Conservation (phyloP, 768 basidiomycete genomes). For the Mycena leptocephala region DNA sequence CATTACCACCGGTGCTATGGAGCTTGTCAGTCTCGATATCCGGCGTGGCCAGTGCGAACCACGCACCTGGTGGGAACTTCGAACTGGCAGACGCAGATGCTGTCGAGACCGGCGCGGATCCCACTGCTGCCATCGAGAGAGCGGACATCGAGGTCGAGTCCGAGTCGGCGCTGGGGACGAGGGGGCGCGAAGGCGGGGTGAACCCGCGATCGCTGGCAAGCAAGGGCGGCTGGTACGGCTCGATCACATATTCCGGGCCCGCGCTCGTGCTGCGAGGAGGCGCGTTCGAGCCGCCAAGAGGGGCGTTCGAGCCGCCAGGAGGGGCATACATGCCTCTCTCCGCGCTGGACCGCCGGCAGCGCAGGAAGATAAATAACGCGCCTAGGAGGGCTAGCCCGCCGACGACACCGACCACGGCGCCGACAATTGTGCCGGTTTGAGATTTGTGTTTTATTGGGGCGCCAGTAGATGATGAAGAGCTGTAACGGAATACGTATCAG, state of each 20-base stretch:
- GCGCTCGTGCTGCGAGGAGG: not conserved
- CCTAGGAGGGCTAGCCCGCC: not conserved
- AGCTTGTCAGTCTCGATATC: not conserved
- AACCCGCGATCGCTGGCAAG: not conserved
- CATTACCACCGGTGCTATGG: not conserved
- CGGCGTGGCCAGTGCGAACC: not conserved
- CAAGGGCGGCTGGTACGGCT: not conserved
- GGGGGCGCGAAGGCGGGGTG: not conserved
- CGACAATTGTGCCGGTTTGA: not conserved
- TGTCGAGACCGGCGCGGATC: not conserved
- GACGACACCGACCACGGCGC: not conserved
- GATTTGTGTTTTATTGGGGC: not conserved
- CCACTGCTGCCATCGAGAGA: not conserved
- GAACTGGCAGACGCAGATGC: not conserved
- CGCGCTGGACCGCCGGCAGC: not conserved
- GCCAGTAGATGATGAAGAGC: not conserved
- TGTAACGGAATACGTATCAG: not conserved
- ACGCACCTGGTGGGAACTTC: not conserved
- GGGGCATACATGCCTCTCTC: not conserved
- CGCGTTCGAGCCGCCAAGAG: not conserved
- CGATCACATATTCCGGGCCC: not conserved
- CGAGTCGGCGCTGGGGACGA: not conserved
- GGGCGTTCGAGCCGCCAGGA: not conserved
- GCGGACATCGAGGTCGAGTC: not conserved
- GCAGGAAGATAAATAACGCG: not conserved